Base-by-base conservation (phyloP, 257 asterid species). In the Linderniella brevidens region DNA sequence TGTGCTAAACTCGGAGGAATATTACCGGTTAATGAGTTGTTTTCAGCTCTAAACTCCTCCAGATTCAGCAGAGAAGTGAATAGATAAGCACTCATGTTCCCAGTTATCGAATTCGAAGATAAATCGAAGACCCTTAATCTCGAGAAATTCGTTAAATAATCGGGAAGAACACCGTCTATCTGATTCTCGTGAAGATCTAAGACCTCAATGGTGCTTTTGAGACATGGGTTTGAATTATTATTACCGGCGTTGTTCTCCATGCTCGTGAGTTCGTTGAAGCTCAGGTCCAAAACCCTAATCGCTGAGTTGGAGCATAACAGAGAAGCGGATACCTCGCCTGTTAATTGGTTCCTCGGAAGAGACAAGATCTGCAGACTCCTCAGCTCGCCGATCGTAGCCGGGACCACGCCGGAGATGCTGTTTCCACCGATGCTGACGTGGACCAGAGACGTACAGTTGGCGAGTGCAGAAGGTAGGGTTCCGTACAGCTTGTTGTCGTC, bases 211-310 rank as follows among this genome's bases (percentile, higher is more conserved):
- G 61, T 70, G 53, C 90, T 70, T 3, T 49, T 64, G 32, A 25
- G 32, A 25, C 32, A 25, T 25, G 32, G 32, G 32, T 25, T 25
- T 25, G 32, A 6, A 56, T 83, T 77, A 39, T 2, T 54, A 35
- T 68, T 50, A 8, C 64, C 71, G 52, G 37, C 43, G 44, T 48
- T 58, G 35, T 51, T 58, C 54, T 55, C 77, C 42, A 84, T 58
- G 20, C 92, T 78, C 84, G 92, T 80, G 92, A 84, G 70, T 54
- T 61, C 67, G 69, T 84, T 84, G 49, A 69, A 67, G 45, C 95
- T 79, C 64, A 84, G 54, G 46, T 78, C 63, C 64, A 80, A 69
- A 56, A 73, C 52, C 65, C 78, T 64, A 48, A 74, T 57, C 35
- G 84, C 58, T 1, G 90, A 68, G 52, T 52, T 58, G 62, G 67